Evolutionary conservation across 148 eudicot species (phyloP).

Genomic region (Chenopodium quinoa): DNA sequence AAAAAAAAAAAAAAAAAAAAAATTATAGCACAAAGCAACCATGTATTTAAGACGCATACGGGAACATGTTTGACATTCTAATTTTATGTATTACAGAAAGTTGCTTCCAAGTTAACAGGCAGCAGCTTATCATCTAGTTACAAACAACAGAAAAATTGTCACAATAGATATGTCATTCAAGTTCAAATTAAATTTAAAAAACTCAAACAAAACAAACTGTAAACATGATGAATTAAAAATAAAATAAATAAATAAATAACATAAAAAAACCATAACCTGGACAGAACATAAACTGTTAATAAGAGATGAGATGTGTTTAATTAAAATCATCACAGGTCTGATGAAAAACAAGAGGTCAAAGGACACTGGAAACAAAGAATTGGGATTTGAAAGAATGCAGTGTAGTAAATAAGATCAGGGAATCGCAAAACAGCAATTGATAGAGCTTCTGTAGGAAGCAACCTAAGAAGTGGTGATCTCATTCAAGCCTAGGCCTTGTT

Average conservation of each 20-base stretch:
- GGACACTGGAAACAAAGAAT: too few species aligned
- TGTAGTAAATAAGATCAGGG: not conserved
- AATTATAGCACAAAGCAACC: conserved; percentile 2
- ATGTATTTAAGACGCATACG: not conserved
- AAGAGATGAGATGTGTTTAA: not conserved
- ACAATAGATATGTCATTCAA: not conserved
- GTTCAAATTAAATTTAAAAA: not conserved
- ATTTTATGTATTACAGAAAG: not conserved
- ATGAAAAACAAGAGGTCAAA: not conserved
- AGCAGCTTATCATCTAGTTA: not conserved
- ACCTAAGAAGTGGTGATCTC: not conserved
- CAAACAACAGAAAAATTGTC: not conserved
- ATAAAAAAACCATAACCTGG: not conserved
- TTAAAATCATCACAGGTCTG: not conserved
- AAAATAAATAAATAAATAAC: too few species aligned
- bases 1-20: not conserved
- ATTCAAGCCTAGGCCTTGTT: not conserved
- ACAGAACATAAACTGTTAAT: not conserved
- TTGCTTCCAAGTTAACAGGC: not conserved
- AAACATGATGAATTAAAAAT: not conserved
- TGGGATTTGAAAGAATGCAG: not conserved
- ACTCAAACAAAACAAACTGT: not conserved
- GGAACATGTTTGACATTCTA: not conserved
- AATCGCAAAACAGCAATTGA: not conserved
- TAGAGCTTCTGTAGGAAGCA: not conserved